Evolutionary conservation across 345 rosid species (phyloP).

Genomic region (Fremontodendron californicum): DNA sequence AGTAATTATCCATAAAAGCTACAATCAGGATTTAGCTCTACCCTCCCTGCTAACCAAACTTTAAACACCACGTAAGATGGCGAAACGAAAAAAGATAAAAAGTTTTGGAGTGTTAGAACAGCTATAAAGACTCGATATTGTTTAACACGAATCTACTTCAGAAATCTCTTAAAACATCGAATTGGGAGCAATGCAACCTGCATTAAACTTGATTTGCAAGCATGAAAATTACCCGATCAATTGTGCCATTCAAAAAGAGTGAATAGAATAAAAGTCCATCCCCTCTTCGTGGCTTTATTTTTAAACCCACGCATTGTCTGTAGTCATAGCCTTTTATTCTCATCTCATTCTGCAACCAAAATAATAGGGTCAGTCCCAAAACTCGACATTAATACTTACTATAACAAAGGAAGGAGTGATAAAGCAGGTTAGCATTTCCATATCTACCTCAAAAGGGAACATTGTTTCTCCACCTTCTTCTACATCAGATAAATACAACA

Average conservation of each 20-base stretch:
- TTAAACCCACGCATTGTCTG: constrained; percentile 57
- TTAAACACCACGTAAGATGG: neutral
- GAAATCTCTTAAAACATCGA: neutral
- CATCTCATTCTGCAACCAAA: constrained; percentile 41
- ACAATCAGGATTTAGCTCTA: neutral
- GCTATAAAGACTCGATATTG: neutral
- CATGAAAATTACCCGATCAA: constrained; percentile 46
- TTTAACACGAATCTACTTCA: neutral
- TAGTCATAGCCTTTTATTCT: constrained; percentile 45
- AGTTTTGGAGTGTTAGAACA: neutral
- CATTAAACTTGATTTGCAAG: neutral
- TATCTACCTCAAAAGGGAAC: constrained; percentile 73
- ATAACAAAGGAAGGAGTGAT: neutral
- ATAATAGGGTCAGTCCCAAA: neutral
- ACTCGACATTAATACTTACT: neutral
- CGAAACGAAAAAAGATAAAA: neutral
- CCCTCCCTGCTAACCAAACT: neutral
- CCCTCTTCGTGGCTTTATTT: constrained; percentile 72
- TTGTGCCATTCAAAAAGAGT: constrained; percentile 59
- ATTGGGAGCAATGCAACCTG: neutral
- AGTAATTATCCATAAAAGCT: neutral
- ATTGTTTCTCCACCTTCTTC: constrained; percentile 68
- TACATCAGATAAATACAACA: constrained; percentile 15
- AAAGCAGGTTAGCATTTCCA: constrained; percentile 1
- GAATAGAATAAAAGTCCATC: constrained; percentile 75